Percentiles rank a stretch among this genome's conserved stretches.
Conservation (phyloP, 164 flowering plant genomes). For the Macadamia integrifolia region DNA sequence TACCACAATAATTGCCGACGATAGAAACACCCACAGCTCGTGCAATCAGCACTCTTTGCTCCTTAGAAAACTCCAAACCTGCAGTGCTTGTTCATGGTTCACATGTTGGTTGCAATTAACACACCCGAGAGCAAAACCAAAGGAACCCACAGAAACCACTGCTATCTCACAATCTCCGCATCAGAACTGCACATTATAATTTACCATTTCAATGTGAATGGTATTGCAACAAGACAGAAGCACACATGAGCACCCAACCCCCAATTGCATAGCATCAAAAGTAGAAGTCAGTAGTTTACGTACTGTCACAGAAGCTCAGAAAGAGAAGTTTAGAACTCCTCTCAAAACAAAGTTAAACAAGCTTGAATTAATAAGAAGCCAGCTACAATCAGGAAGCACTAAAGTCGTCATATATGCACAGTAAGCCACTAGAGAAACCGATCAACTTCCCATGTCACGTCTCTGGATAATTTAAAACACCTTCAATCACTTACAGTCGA, state of each 20-base stretch:
- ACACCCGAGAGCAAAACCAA: background rate
- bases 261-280: background rate
- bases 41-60: no score
- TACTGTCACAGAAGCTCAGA: background rate
- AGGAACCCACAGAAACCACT: background rate
- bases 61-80: background rate
- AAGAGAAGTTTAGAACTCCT: background rate
- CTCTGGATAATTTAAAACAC: background rate
- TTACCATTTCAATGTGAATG: background rate
- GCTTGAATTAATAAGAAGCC: constrained; percentile 13
- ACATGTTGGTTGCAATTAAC: background rate
- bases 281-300: background rate
- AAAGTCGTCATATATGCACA: constrained; percentile 31
- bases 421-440: constrained; percentile 12
- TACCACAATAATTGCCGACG: no score
- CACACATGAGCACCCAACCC: background rate
- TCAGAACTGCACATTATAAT: background rate
- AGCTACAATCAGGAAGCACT: constrained; percentile 6
- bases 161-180: background rate
- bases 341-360: background rate
- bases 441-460: constrained; percentile 13
- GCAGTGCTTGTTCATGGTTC: background rate
- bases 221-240: background rate
- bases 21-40: no score
- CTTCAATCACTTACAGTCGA: background rate